Evolutionary conservation across 345 rosid genomes (phyloP).

Genomic region (Syzygium aqueum): DNA sequence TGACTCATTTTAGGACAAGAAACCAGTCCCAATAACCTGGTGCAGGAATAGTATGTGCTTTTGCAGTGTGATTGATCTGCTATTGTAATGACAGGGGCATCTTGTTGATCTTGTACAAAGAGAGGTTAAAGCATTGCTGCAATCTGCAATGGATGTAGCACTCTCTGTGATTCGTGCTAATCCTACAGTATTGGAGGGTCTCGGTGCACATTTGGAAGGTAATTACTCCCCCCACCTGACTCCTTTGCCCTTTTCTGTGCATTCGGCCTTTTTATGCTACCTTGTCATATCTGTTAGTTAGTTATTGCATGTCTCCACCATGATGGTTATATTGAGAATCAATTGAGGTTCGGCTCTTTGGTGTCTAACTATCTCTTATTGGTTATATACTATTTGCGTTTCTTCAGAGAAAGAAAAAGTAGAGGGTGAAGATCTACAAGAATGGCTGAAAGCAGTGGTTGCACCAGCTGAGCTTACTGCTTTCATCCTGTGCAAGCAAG

Average conservation of each 20-base stretch:
- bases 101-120: constrained; percentile 86
- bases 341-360: neutral
- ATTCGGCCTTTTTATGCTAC: neutral
- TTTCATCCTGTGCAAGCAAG: constrained; percentile 59
- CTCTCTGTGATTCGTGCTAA: constrained; percentile 75
- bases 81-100: constrained; percentile 52
- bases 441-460: constrained; percentile 80
- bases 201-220: constrained; percentile 96
- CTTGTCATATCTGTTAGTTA: neutral
- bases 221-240: neutral
- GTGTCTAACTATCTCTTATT: neutral
- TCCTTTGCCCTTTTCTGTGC: neutral
- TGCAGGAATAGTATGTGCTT: neutral
- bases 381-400: neutral
- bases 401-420: constrained; percentile 82
- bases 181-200: constrained; percentile 80
- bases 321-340: neutral
- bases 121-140: constrained; percentile 73
- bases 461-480: constrained; percentile 64
- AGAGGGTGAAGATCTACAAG: constrained; percentile 83
- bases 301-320: neutral
- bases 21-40: neutral
- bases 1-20: neutral
- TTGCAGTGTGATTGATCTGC: constrained; percentile 41
- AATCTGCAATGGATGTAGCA: constrained; percentile 71